phyloP scores from a whole-genome alignment of 345 rosid genomes.

The Citrus cavaleriei region DNA sequence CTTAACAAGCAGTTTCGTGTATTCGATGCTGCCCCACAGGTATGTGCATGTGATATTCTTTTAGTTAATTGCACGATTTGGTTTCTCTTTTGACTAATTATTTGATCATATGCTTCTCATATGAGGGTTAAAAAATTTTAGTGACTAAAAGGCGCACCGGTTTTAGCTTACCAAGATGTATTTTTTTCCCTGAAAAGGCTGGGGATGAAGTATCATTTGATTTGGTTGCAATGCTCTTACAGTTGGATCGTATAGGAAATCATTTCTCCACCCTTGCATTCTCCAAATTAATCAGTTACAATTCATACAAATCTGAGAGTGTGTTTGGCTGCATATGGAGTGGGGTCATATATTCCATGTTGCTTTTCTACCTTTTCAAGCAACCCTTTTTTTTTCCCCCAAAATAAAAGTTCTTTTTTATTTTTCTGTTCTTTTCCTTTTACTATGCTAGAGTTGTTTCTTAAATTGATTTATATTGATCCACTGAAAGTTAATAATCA shows the following conservation, averaged over 20 bases:
- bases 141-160: not conserved
- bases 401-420: not conserved
- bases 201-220: not conserved
- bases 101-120: not conserved
- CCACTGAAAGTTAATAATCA: not conserved
- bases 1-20: conserved; percentile 79
- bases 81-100: not conserved
- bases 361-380: not conserved
- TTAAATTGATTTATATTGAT: not conserved
- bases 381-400: not conserved
- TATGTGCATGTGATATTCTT: conserved; percentile 21
- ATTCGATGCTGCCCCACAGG: conserved; percentile 95
- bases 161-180: not conserved
- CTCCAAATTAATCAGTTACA: not conserved
- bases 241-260: not conserved
- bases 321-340: not conserved
- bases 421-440: not conserved
- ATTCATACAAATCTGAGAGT: not conserved
- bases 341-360: not conserved
- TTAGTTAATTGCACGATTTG: not conserved
- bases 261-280: not conserved
- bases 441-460: not conserved
- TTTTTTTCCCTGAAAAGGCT: not conserved
- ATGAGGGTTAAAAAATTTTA: not conserved
- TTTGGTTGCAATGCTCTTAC: not conserved